phyloP scores from a whole-genome alignment of 1,139 yeast species.

The Lodderomyces pseudojiufengensis region DNA sequence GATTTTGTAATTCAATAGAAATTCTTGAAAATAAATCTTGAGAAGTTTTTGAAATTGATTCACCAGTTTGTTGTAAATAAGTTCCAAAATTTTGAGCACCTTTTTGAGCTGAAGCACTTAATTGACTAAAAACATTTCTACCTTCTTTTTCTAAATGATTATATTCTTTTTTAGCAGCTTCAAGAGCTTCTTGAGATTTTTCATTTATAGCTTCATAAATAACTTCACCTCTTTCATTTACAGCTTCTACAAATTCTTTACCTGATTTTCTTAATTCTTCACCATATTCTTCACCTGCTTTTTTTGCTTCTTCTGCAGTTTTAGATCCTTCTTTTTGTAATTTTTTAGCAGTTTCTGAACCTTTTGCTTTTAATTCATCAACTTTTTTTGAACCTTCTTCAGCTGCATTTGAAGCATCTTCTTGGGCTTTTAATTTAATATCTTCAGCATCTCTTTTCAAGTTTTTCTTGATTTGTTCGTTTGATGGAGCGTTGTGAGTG shows the following conservation, averaged over 20 bases:
- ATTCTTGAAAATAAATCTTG: slow-evolving; percentile 13
- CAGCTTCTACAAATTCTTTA: slow-evolving; percentile 7
- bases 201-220: slow-evolving; percentile 14
- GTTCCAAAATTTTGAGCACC: slow-evolving; percentile 8
- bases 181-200: slow-evolving; percentile 12
- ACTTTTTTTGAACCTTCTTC: slow-evolving; percentile 19
- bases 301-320: slow-evolving; percentile 12
- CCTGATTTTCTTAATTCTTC: slow-evolving; percentile 6
- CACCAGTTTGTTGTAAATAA: slow-evolving; percentile 12
- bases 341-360: slow-evolving; percentile 13
- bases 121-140: slow-evolving; percentile 19
- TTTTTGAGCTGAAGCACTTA: slow-evolving; percentile 10
- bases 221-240: slow-evolving; percentile 13
- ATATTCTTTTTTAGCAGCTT: slow-evolving; percentile 20
- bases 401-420: slow-evolving; percentile 15
- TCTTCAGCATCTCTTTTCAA: slow-evolving; percentile 23
- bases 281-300: slow-evolving; percentile 19
- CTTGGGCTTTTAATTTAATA: slow-evolving; percentile 19
- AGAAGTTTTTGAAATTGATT: slow-evolving; percentile 11
- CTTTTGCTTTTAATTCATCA: slow-evolving; percentile 8
- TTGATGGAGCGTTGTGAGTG: slow-evolving; percentile 21
- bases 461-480: slow-evolving; percentile 22
- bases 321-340: slow-evolving; percentile 13
- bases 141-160: slow-evolving; percentile 26
- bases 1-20: slow-evolving; percentile 53